Base-by-base conservation (phyloP, 352 stramenopile genomes). In the Phytophthora pinifolia region DNA sequence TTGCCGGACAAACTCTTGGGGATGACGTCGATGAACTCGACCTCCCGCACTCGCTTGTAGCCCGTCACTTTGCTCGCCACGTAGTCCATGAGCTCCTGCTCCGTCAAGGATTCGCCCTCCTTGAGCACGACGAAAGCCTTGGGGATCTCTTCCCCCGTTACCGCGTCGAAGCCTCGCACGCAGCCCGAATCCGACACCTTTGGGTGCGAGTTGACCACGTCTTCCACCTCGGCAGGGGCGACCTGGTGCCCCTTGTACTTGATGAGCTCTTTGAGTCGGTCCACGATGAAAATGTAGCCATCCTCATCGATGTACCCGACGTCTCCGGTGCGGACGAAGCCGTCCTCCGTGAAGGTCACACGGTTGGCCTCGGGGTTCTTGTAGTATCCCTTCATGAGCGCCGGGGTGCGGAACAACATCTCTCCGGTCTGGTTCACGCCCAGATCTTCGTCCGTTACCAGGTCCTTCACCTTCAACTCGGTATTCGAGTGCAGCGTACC, bases 181-280 rank as follows among this genome's bases (percentile, higher is more conserved):
- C 65, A 79, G 15, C 73, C 78, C 0, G 63, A 74, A 29, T 88
- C 74, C 1, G 58, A 10, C 4, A 88, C 44, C 18, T 54, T 61
- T 7, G 72, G 64, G 69, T 98, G 82, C 6, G 71, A 84, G 20
- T 97, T 79, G 0, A 98, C 44, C 10, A 98, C 63, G 8, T 90
- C 92, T 61, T 98, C 94, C 9, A 98, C 67, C 62, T 98, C 92
- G 0, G 93, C 93, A 12, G 92, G 94, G 8, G 93, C 86, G 9
- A 98, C 74, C 51, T 96, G 92, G 50, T 95, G 94, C 10, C 90
- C 92, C 52, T 97, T 96, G 56, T 96, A 92, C 75, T 98, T 98
- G 68, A 98, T 98, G 2, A 98, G 62, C 63, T 98, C 92, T 75
- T 98, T 98, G 14, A 85, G 60, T n/a, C 94, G 71, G 65, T 98